phyloP scores from a whole-genome alignment of 306 rosid species.

The Calophaca sinica region DNA sequence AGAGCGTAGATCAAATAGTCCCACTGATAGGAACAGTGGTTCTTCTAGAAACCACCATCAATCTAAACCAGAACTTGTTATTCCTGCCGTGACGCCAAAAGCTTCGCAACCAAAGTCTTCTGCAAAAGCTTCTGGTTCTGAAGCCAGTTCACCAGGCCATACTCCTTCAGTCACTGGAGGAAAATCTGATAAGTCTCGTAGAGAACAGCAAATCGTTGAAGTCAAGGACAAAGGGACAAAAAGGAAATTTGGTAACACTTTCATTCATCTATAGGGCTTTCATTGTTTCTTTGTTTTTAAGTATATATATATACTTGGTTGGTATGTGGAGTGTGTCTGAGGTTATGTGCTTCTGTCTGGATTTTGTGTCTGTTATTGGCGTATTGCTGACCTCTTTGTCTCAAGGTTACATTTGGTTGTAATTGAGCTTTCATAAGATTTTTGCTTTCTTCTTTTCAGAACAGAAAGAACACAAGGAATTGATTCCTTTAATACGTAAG shows the following conservation, averaged over 20 bases:
- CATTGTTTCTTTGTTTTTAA: conserved; percentile 1
- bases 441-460: conserved; percentile 59
- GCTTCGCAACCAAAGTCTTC: conserved; percentile 55
- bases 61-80: conserved; percentile 72
- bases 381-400: conserved; percentile 2
- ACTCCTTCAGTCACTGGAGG: conserved; percentile 37
- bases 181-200: conserved; percentile 57
- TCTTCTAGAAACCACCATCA: conserved; percentile 49
- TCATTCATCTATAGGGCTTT: background rate
- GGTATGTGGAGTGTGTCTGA: background rate
- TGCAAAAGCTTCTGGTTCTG: conserved; percentile 54
- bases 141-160: conserved; percentile 43
- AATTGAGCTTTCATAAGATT: conserved; percentile 35
- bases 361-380: conserved; percentile 33
- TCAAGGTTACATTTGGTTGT: conserved; percentile 19
- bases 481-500: conserved; percentile 68
- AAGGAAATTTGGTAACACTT: conserved; percentile 74
- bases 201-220: conserved; percentile 58
- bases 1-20: conserved; percentile 66
- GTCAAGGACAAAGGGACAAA: conserved; percentile 70
- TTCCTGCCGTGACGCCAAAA: conserved; percentile 71
- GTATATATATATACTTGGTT: background rate
- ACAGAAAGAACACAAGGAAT: conserved; percentile 81
- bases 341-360: conserved; percentile 34
- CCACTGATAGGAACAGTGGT: conserved; percentile 51